Percentiles rank a stretch among this genome's conserved stretches.
These are phyloP conservation scores for Boletus pseudo-olivaceus DNA, from an alignment of 768 basidiomycete species.

Conservation along the genomic window DNA sequence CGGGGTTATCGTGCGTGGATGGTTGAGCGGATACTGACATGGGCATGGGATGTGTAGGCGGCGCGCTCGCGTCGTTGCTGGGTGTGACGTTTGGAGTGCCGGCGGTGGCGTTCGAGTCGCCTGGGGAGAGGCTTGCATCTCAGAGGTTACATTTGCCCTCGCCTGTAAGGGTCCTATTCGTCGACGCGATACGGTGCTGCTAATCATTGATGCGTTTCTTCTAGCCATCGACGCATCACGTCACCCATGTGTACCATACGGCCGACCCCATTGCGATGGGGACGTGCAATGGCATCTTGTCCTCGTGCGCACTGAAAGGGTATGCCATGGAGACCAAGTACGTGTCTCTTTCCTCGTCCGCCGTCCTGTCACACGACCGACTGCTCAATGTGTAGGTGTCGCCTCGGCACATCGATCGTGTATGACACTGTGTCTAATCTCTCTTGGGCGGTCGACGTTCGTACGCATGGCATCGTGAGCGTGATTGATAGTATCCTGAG, in stretches of 20 bases:
- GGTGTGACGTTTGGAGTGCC: conserved; percentile 88
- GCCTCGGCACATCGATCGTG: conserved; percentile 78
- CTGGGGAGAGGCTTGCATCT: conserved; percentile 82
- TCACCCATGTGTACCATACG: conserved; percentile 91
- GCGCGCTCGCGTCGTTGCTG: conserved; percentile 75
- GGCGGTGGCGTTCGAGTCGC: conserved; percentile 84
- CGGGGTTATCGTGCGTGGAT: conserved; percentile 30
- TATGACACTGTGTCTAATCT: conserved; percentile 90
- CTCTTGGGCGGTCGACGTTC: conserved; percentile 81
- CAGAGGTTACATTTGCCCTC: conserved; percentile 79
- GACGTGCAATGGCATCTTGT: conserved; percentile 76
- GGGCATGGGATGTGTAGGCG: conserved; percentile 30
- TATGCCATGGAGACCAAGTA: conserved; percentile 82
- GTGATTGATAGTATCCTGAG: conserved; percentile 73
- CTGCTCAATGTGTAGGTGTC: conserved; percentile 51
- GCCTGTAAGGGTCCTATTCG: conserved; percentile 49
- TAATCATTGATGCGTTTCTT: not conserved
- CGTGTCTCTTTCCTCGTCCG: conserved; percentile 12
- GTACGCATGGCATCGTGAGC: conserved; percentile 74
- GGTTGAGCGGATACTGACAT: conserved; percentile 21
- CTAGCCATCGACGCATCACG: conserved; percentile 69
- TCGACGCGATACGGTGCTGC: not conserved
- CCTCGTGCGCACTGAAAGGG: conserved; percentile 81
- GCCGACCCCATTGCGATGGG: conserved; percentile 95
- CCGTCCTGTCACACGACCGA: not conserved